Percentiles rank a stretch among this genome's conserved stretches.
phyloP scores from a whole-genome alignment of 768 basidiomycete species.

The Leccinum disarticulatum region DNA sequence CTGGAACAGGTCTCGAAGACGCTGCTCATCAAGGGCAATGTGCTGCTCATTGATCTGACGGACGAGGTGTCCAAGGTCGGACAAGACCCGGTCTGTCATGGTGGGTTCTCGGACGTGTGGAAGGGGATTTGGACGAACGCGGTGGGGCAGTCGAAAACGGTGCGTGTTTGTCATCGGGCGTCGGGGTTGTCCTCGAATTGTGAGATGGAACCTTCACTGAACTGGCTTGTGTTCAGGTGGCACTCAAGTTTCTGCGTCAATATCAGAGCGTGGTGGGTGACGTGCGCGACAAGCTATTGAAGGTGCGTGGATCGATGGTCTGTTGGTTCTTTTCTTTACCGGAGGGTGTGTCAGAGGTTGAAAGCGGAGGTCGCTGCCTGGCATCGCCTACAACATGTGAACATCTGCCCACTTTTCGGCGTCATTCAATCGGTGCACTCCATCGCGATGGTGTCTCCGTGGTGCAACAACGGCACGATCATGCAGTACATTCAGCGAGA shows the following conservation, averaged over 20 bases:
- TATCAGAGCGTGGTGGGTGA: slow-evolving; percentile 48
- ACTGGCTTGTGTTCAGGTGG: slow-evolving; percentile 39
- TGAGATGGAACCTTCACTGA: slow-evolving; percentile 1
- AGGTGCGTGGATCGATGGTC: slow-evolving; percentile 32
- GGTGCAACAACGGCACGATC: slow-evolving; percentile 61
- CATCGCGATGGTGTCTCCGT: slow-evolving; percentile 64
- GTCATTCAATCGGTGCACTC: slow-evolving; percentile 50
- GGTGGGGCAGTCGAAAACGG: slow-evolving; percentile 33
- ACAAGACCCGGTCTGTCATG: slow-evolving; percentile 48
- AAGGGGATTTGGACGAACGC: slow-evolving; percentile 54
- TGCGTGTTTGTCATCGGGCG: slow-evolving; percentile 1
- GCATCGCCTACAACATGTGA: slow-evolving; percentile 55
- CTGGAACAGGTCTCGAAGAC: slow-evolving; percentile 58
- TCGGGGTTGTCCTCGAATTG: not conserved
- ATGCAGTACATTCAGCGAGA: slow-evolving; percentile 45
- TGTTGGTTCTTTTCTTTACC: not conserved
- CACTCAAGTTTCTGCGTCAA: slow-evolving; percentile 54
- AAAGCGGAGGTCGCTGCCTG: slow-evolving; percentile 57
- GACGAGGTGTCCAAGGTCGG: slow-evolving; percentile 52
- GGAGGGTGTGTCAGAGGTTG: slow-evolving; percentile 42
- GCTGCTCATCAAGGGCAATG: slow-evolving; percentile 47
- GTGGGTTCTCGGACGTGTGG: slow-evolving; percentile 63
- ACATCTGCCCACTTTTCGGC: slow-evolving; percentile 56
- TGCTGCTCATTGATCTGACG: slow-evolving; percentile 53
- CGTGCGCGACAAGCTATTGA: slow-evolving; percentile 51